Percentiles rank a stretch among this genome's conserved stretches.
These are phyloP conservation scores for Russula ochroleuca DNA, from an alignment of 768 basidiomycete genomes.

Conservation along the genomic window DNA sequence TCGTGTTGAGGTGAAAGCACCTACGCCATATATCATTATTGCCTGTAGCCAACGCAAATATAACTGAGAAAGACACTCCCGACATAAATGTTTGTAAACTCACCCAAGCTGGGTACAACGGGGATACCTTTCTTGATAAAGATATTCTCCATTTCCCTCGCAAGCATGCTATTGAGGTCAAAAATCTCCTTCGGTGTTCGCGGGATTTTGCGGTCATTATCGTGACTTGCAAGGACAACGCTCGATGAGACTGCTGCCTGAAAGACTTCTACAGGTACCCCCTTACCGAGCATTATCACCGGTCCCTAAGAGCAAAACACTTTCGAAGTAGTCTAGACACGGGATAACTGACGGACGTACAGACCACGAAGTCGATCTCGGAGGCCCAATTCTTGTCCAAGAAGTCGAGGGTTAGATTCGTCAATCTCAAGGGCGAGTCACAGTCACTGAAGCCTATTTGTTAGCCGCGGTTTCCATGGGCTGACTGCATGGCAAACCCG, in stretches of 20 bases:
- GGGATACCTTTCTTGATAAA: constrained; percentile 69
- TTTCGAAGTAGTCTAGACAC: not conserved
- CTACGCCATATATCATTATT: constrained; percentile 92
- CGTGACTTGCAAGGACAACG: constrained; percentile 51
- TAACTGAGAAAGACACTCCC: not conserved
- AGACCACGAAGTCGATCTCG: constrained; percentile 88
- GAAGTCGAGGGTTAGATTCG: constrained; percentile 78
- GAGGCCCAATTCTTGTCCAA: constrained; percentile 74
- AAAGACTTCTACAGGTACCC: not conserved
- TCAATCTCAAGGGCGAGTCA: constrained; percentile 75
- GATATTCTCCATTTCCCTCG: constrained; percentile 64
- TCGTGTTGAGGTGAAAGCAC: constrained; percentile 31
- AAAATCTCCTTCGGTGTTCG: constrained; percentile 79
- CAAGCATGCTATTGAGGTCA: constrained; percentile 61
- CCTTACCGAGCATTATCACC: constrained; percentile 67
- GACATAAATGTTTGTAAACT: constrained; percentile 28
- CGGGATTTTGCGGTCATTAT: constrained; percentile 77
- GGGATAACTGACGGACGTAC: constrained; percentile 39
- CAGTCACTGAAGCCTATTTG: constrained; percentile 50
- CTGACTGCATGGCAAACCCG: constrained; percentile 44
- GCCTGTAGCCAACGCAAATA: constrained; percentile 41
- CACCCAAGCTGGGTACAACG: constrained; percentile 77
- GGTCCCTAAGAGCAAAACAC: constrained; percentile 48
- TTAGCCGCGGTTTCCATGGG: not conserved
- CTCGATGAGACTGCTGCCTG: constrained; percentile 9